phyloP scores from a whole-genome alignment of 306 rosid species.

The Pyrus pyrifolia region DNA sequence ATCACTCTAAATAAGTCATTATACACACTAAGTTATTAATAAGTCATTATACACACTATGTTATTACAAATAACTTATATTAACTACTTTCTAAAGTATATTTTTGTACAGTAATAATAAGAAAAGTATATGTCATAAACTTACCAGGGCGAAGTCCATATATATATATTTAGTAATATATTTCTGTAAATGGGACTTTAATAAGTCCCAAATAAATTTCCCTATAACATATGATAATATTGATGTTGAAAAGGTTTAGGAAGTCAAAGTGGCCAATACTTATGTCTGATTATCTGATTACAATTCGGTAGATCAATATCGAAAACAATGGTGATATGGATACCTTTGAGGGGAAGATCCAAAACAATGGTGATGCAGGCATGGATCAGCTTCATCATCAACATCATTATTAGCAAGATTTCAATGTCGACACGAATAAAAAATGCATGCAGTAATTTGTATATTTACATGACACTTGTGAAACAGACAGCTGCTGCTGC shows the following conservation, averaged over 20 bases:
- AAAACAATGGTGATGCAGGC: constrained; percentile 4
- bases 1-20: background rate
- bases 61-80: background rate
- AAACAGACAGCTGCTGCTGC: constrained; percentile 8
- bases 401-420: constrained; percentile 14
- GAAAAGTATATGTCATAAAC: background rate
- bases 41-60: background rate
- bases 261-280: background rate
- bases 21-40: background rate
- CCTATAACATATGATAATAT: background rate
- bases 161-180: no score
- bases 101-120: no score
- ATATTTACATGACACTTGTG: background rate
- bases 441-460: background rate
- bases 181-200: background rate
- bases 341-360: background rate
- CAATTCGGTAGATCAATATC: background rate
- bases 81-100: background rate
- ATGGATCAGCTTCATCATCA: constrained; percentile 12
- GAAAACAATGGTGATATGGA: background rate
- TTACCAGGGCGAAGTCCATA: background rate
- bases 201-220: background rate
- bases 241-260: background rate
- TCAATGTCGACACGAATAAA: background rate
- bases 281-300: background rate